Conservation (phyloP, 2,329 filamentous ascomycete species). For the Venturia aucupariae region DNA sequence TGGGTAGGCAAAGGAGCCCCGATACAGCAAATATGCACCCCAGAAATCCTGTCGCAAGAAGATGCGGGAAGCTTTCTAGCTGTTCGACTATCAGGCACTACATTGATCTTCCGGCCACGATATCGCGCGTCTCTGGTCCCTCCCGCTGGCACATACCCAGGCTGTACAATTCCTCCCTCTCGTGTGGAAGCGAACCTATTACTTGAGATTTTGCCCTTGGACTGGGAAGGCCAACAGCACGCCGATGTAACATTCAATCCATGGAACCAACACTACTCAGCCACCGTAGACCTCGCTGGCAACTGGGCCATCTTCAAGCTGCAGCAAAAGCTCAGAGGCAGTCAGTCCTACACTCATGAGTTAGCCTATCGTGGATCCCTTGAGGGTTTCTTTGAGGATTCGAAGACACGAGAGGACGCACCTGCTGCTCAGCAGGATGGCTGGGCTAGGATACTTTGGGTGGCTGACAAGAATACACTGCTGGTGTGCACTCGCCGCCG, state of each 20-base stretch:
- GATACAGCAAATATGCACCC: conserved; percentile 36
- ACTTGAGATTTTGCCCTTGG: background rate
- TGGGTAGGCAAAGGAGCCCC: conserved; percentile 48
- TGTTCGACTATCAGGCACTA: conserved; percentile 37
- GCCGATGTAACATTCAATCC: conserved; percentile 59
- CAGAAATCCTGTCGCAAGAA: background rate
- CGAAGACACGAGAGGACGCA: conserved; percentile 24
- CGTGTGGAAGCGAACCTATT: conserved; percentile 43
- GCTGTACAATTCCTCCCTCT: conserved; percentile 32
- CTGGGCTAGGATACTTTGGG: conserved; percentile 43
- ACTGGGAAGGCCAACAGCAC: conserved; percentile 30
- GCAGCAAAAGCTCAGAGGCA: conserved; percentile 23
- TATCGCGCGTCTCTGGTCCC: conserved; percentile 17
- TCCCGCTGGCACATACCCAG: conserved; percentile 17
- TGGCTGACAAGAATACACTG: conserved; percentile 38
- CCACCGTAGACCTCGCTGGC: conserved; percentile 55
- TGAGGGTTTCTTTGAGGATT: conserved; percentile 19
- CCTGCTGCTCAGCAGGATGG: conserved; percentile 30
- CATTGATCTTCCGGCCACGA: conserved; percentile 37
- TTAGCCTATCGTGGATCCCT: background rate
- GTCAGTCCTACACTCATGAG: background rate
- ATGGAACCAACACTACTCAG: conserved; percentile 51
- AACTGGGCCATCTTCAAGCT: conserved; percentile 62
- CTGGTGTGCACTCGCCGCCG: conserved; percentile 43
- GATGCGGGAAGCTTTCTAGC: conserved; percentile 34